phyloP scores from a whole-genome alignment of 331 rosid genomes.

The Spiraea crenata region DNA sequence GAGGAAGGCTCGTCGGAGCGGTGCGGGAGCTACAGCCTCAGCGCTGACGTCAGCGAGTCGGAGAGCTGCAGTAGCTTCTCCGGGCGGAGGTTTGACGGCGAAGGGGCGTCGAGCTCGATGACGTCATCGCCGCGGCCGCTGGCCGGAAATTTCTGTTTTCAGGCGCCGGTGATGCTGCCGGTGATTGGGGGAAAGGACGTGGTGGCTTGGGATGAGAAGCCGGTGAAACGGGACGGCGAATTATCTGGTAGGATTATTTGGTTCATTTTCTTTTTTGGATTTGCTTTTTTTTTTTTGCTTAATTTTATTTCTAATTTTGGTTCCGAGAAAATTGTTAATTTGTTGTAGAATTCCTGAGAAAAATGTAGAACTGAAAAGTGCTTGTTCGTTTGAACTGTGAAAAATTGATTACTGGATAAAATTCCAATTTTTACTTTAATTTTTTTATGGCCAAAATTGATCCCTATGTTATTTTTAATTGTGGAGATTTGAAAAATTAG shows the following conservation, averaged over 20 bases:
- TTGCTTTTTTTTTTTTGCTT: not conserved
- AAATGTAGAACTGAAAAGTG: not conserved
- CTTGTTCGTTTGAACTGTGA: not conserved
- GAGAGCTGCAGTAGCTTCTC: slow-evolving; percentile 86
- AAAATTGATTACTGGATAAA: not conserved
- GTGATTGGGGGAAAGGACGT: slow-evolving; percentile 71
- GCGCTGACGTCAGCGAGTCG: slow-evolving; percentile 93
- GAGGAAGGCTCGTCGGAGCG: slow-evolving; percentile 80
- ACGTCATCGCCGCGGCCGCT: slow-evolving; percentile 61
- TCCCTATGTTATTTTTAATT: not conserved
- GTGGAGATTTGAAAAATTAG: not conserved
- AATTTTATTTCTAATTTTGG: not conserved
- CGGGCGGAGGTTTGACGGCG: slow-evolving; percentile 64
- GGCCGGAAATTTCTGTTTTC: slow-evolving; percentile 37
- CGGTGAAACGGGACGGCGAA: slow-evolving; percentile 42
- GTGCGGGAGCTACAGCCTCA: slow-evolving; percentile 82
- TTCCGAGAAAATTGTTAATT: not conserved
- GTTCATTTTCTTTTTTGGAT: not conserved
- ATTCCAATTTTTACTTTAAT: too few species aligned
- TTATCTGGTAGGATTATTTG: slow-evolving; percentile 56
- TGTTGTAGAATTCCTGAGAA: not conserved
- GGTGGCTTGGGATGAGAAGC: slow-evolving; percentile 66
- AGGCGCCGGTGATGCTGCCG: slow-evolving; percentile 63
- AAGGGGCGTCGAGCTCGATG: slow-evolving; percentile 75
- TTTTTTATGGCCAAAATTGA: not conserved